A percentile compares a stretch with the other conserved stretches of the same genome.
Evolutionary conservation across 768 basidiomycete genomes (phyloP).

Genomic region (Phlegmacium glaucopus): DNA sequence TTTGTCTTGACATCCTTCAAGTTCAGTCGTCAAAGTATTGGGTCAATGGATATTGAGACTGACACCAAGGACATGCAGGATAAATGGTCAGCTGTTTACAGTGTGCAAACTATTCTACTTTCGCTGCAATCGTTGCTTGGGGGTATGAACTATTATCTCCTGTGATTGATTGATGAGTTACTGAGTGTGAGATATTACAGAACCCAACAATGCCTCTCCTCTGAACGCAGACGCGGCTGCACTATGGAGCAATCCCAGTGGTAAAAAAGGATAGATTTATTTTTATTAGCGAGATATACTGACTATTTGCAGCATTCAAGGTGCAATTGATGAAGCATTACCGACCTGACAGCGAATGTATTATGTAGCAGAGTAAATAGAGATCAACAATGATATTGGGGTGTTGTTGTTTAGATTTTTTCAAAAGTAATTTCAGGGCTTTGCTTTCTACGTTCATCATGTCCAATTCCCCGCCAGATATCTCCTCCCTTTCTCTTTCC

Average conservation of each 20-base stretch:
- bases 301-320: slow-evolving; percentile 56
- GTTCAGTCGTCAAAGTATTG: slow-evolving; percentile 31
- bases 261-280: slow-evolving; percentile 31
- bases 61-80: slow-evolving; percentile 43
- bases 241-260: slow-evolving; percentile 72
- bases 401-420: slow-evolving; percentile 21
- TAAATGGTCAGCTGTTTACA: slow-evolving; percentile 93
- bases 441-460: slow-evolving; percentile 49
- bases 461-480: slow-evolving; percentile 80
- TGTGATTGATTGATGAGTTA: neutral
- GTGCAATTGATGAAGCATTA: slow-evolving; percentile 70
- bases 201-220: slow-evolving; percentile 92
- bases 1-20: slow-evolving; percentile 88
- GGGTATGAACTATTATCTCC: slow-evolving; percentile 44
- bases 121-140: slow-evolving; percentile 87
- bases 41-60: neutral
- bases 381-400: slow-evolving; percentile 27
- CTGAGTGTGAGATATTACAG: slow-evolving; percentile 33
- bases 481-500: slow-evolving; percentile 72
- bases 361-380: slow-evolving; percentile 19
- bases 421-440: slow-evolving; percentile 23
- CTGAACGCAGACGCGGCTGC: slow-evolving; percentile 84
- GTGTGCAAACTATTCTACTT: slow-evolving; percentile 84
- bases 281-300: slow-evolving; percentile 2
- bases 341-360: slow-evolving; percentile 44